phyloP scores from a whole-genome alignment of 129 eudicot species.

The Apium graveolens region DNA sequence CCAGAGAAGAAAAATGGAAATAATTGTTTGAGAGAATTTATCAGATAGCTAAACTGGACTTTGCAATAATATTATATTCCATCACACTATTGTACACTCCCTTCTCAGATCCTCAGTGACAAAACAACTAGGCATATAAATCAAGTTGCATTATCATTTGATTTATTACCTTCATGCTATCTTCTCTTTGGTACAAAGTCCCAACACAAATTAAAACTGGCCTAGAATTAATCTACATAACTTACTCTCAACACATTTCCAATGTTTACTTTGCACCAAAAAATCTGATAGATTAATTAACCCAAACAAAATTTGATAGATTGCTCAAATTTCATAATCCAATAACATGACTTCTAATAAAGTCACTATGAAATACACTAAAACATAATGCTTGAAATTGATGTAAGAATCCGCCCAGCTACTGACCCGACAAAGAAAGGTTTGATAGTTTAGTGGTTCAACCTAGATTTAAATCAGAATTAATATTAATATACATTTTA shows the following conservation, averaged over 20 bases:
- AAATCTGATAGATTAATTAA: not conserved
- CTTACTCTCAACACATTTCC: not conserved
- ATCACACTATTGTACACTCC: not conserved
- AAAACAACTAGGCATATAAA: not conserved
- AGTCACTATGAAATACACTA: not conserved
- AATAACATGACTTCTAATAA: not conserved
- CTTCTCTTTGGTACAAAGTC: not conserved
- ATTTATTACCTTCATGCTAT: not conserved
- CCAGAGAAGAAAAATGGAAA: not conserved
- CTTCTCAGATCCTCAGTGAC: not conserved
- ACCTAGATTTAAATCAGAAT: too few species aligned
- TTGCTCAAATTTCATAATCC: conserved; percentile 1
- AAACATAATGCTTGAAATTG: not conserved
- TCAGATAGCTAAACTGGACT: not conserved
- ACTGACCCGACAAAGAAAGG: not conserved
- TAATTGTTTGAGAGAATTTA: not conserved
- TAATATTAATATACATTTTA: not conserved
- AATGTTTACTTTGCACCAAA: not conserved
- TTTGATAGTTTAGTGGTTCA: not conserved
- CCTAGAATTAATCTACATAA: not conserved
- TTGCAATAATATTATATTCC: not conserved
- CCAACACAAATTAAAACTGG: not conserved
- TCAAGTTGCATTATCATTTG: too few species aligned
- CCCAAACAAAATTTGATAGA: not conserved
- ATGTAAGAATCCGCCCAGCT: not conserved